Evolutionary conservation across 345 rosid species (phyloP).

Genomic region (Cochlearia excelsa): DNA sequence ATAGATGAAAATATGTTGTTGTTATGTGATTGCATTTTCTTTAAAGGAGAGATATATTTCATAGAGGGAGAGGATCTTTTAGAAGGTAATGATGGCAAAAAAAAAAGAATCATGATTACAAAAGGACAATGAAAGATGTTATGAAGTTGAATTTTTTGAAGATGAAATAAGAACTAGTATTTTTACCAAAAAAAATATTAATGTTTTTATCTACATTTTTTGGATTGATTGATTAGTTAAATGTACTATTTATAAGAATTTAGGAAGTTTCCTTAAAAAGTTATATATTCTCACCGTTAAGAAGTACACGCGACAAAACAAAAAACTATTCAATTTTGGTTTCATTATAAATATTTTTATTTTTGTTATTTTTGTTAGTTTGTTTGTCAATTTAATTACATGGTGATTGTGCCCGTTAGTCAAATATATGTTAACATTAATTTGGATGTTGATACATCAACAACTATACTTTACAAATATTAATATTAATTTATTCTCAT

Average conservation of each 20-base stretch:
- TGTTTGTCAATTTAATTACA: conserved; percentile 16
- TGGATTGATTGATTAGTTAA: conserved; percentile 29
- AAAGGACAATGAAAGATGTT: conserved; percentile 43
- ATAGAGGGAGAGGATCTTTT: conserved; percentile 39
- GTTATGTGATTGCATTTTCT: conserved; percentile 23
- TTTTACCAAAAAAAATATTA: neutral
- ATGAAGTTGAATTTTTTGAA: conserved; percentile 1
- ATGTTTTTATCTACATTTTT: neutral
- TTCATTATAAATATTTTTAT: neutral
- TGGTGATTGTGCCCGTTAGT: conserved; percentile 25
- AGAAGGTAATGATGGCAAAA: conserved; percentile 59
- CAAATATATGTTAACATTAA: conserved; percentile 24
- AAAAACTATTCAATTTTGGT: conserved; percentile 23
- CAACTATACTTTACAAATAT: neutral
- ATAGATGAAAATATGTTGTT: conserved; percentile 33
- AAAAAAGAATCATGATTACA: conserved; percentile 62
- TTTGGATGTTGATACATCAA: conserved; percentile 13
- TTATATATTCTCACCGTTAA: conserved; percentile 25
- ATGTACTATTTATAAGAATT: conserved; percentile 29
- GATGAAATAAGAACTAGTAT: conserved; percentile 24
- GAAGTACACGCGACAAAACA: conserved; percentile 21
- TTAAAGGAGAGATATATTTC: neutral
- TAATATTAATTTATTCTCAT: no score
- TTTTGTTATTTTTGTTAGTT: conserved; percentile 8
- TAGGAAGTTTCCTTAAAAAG: conserved; percentile 32